Conservation (phyloP, 495 filamentous ascomycete species). For the Podospora sp. region DNA sequence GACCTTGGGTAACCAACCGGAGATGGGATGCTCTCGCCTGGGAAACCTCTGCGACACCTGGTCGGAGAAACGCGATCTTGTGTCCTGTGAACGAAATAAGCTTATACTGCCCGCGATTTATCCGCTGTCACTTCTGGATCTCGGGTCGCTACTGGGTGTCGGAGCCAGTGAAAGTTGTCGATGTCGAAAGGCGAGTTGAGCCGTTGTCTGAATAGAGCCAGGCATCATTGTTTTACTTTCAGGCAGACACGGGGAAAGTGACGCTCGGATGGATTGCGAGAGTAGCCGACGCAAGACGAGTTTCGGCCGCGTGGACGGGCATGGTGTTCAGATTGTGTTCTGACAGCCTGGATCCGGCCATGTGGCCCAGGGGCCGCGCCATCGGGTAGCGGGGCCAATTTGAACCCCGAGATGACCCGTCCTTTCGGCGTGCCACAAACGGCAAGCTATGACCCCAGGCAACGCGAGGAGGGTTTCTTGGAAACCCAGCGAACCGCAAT, state of each 20-base stretch:
- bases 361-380: background rate
- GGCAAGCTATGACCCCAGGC: background rate
- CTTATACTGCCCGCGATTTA: background rate
- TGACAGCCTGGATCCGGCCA: background rate
- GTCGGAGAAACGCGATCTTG: background rate
- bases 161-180: too few relatives aligned
- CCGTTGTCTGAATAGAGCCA: background rate
- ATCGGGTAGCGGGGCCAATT: slow-evolving; percentile 2
- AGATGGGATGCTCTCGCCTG: background rate
- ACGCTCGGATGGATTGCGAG: background rate
- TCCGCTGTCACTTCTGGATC: background rate
- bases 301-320: background rate
- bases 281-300: background rate
- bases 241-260: background rate
- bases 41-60: background rate
- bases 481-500: background rate
- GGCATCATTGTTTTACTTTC: background rate
- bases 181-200: too few relatives aligned
- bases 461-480: background rate
- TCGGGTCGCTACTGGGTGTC: too few relatives aligned
- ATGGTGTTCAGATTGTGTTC: background rate
- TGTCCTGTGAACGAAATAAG: background rate
- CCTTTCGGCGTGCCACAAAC: background rate
- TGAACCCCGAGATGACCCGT: slow-evolving; percentile 9
- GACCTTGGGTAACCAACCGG: background rate